phyloP scores from a whole-genome alignment of 108 stramenopile genomes.

The Pseudonitzschia delicatissima region DNA sequence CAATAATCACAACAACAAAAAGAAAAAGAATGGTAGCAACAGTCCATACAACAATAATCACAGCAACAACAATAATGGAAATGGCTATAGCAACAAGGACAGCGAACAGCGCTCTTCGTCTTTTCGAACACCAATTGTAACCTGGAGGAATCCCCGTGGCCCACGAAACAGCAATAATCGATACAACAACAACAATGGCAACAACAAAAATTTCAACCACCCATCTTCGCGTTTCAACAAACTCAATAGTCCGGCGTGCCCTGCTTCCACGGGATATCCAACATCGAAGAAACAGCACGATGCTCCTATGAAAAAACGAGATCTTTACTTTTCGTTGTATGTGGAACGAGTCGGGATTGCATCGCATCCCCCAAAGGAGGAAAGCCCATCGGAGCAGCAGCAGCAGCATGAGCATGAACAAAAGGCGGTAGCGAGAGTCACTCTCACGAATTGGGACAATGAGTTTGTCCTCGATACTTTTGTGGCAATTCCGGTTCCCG shows the following conservation, averaged over 20 bases:
- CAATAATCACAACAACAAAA: not conserved
- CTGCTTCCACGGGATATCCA: conserved; percentile 10
- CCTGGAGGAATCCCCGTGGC: not conserved
- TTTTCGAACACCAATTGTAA: conserved; percentile 5
- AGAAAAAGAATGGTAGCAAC: not conserved
- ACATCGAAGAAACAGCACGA: conserved; percentile 58
- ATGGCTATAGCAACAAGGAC: no score
- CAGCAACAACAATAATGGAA: not conserved
- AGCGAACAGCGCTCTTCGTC: not conserved
- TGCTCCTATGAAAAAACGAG: conserved; percentile 76
- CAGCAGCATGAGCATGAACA: not conserved
- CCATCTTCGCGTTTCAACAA: not conserved
- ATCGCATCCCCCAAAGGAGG: not conserved
- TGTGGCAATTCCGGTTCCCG: conserved; percentile 68
- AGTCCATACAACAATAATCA: not conserved
- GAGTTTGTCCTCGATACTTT: conserved; percentile 68
- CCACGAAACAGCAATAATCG: not conserved
- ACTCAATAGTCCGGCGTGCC: not conserved
- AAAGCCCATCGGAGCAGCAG: conserved; percentile 9
- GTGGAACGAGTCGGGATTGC: conserved; percentile 94
- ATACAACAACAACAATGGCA: not conserved
- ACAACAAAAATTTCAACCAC: not conserved
- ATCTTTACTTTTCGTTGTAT: conserved; percentile 78
- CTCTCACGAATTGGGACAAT: conserved; percentile 72
- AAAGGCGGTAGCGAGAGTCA: conserved; percentile 70